Evolutionary conservation across 148 eudicot species (phyloP).

Genomic region (Beta vulgaris): DNA sequence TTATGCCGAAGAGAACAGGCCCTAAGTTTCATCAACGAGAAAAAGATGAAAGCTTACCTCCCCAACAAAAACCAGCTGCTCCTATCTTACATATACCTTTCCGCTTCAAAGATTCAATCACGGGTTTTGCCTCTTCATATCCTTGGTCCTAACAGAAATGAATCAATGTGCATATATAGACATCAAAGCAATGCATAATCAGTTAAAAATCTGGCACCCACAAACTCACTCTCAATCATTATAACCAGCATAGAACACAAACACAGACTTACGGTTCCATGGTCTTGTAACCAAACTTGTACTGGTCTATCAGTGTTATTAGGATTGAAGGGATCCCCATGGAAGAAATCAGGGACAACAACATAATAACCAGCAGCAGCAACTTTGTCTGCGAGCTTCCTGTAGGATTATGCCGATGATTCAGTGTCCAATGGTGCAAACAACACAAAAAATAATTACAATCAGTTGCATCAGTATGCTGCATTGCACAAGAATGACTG

Average conservation of each 20-base stretch:
- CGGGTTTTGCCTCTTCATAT: conserved; percentile 52
- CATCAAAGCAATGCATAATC: background rate
- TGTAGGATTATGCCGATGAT: background rate
- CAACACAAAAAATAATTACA: background rate
- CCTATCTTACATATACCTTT: conserved; percentile 61
- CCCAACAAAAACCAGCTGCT: conserved; percentile 86
- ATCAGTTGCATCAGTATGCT: too few relatives aligned
- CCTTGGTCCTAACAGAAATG: conserved; percentile 44
- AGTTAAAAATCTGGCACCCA: background rate
- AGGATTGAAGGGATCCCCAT: conserved; percentile 51
- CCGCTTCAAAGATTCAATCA: conserved; percentile 53
- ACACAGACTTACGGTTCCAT: conserved; percentile 47
- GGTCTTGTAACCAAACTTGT: conserved; percentile 49
- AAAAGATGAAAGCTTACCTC: conserved; percentile 43
- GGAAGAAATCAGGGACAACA: conserved; percentile 62
- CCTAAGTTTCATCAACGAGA: conserved; percentile 16
- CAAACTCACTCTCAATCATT: background rate
- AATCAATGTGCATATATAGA: background rate
- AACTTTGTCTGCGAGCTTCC: conserved; percentile 69
- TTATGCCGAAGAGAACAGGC: too few relatives aligned
- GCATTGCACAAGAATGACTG: too few relatives aligned
- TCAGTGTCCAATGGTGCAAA: background rate
- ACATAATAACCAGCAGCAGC: conserved; percentile 63
- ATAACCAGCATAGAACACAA: too few relatives aligned
- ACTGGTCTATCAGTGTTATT: conserved; percentile 38